phyloP scores from a whole-genome alignment of 129 eudicot genomes.

The Chrysanthemum seticuspe region DNA sequence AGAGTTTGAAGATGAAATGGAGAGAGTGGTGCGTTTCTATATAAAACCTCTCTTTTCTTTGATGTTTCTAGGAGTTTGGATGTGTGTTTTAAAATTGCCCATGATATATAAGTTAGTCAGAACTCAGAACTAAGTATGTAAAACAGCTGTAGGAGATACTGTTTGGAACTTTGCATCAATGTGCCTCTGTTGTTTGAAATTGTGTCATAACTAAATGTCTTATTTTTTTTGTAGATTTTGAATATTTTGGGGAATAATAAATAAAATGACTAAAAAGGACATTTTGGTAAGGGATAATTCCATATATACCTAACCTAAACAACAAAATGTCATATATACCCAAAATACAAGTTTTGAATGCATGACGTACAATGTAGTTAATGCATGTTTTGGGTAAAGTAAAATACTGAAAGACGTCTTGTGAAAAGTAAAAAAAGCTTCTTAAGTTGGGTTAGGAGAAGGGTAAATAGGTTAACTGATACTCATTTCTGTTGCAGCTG shows the following conservation, averaged over 20 bases:
- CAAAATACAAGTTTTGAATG: no score
- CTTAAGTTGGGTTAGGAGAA: neutral
- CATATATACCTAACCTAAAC: no score
- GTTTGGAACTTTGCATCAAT: neutral
- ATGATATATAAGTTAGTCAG: neutral
- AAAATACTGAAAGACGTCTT: neutral
- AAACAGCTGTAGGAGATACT: neutral
- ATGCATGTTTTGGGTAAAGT: no score
- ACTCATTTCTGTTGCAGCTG: no score
- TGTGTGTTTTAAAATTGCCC: neutral
- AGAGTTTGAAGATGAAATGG: constrained; percentile 92
- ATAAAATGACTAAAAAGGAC: neutral
- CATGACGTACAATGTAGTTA: no score
- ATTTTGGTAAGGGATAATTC: neutral
- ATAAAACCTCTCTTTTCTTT: neutral
- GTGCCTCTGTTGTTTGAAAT: no score
- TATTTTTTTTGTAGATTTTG: neutral
- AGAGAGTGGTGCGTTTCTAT: constrained; percentile 81
- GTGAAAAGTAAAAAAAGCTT: neutral
- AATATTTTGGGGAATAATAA: neutral
- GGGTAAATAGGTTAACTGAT: neutral
- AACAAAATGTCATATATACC: no score
- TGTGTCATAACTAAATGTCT: neutral
- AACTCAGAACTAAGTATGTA: neutral
- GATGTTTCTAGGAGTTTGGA: neutral